phyloP scores from a whole-genome alignment of 768 basidiomycete species.

The Boletus pseudopeckii region DNA sequence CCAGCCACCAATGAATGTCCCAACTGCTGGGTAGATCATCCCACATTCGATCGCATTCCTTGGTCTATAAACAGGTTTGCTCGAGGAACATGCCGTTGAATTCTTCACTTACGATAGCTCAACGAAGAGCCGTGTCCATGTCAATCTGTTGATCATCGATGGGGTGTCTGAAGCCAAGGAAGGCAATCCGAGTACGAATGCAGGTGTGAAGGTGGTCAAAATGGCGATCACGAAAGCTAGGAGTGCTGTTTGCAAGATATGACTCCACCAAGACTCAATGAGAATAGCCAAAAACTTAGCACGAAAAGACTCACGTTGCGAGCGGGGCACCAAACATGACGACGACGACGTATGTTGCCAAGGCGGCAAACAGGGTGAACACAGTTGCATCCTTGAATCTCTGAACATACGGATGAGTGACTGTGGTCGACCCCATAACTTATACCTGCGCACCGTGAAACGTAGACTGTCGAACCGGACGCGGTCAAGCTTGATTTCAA shows the following conservation, averaged over 20 bases:
- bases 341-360: slow-evolving; percentile 45
- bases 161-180: slow-evolving; percentile 40
- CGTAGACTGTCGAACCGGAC: slow-evolving; percentile 37
- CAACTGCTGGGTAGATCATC: slow-evolving; percentile 74
- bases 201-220: slow-evolving; percentile 62
- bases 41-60: slow-evolving; percentile 72
- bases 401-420: slow-evolving; percentile 33
- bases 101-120: slow-evolving; percentile 66
- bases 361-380: slow-evolving; percentile 49
- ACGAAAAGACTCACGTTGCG: slow-evolving; percentile 40
- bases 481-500: slow-evolving; percentile 43
- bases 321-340: slow-evolving; percentile 78
- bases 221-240: slow-evolving; percentile 67
- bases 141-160: slow-evolving; percentile 53
- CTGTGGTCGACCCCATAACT: background rate
- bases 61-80: slow-evolving; percentile 33
- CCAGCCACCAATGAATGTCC: slow-evolving; percentile 76
- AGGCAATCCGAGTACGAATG: slow-evolving; percentile 66
- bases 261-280: slow-evolving; percentile 33
- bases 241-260: slow-evolving; percentile 58
- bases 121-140: slow-evolving; percentile 78
- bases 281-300: background rate
- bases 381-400: slow-evolving; percentile 47
- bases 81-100: background rate
- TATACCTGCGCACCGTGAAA: slow-evolving; percentile 36